phyloP scores from a whole-genome alignment of 805 yeast species.

The Cyberlindnera misumaiensis region DNA sequence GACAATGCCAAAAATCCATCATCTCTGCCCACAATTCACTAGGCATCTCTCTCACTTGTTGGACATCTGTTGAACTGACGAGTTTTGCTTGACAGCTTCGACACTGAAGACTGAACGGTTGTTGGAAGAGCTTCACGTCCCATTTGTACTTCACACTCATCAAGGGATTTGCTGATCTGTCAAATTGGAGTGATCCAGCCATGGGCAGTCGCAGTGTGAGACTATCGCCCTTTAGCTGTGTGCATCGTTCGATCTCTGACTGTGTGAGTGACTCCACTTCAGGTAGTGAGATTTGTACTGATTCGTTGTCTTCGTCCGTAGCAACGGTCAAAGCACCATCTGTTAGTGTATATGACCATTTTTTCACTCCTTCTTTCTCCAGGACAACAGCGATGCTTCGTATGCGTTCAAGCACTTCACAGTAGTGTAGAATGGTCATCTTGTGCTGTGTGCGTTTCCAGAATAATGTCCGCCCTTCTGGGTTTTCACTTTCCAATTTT shows the following conservation, averaged over 20 bases:
- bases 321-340: not conserved
- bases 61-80: slow-evolving; percentile 26
- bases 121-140: slow-evolving; percentile 36
- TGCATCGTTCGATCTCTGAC: slow-evolving; percentile 4
- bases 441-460: too few species aligned
- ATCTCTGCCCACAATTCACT: slow-evolving; percentile 90
- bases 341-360: not conserved
- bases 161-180: slow-evolving; percentile 16
- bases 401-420: slow-evolving; percentile 14
- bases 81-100: slow-evolving; percentile 24
- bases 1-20: slow-evolving; percentile 98
- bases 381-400: slow-evolving; percentile 10
- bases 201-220: slow-evolving; percentile 13
- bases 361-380: slow-evolving; percentile 1
- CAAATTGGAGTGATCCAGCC: not conserved
- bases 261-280: not conserved
- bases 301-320: not conserved
- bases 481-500: too few species aligned
- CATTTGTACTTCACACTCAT: slow-evolving; percentile 29
- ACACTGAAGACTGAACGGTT: slow-evolving; percentile 19
- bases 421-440: slow-evolving; percentile 4
- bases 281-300: not conserved
- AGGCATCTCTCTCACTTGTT: slow-evolving; percentile 60
- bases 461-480: too few species aligned
- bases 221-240: slow-evolving; percentile 1